Evolutionary conservation across 805 yeast genomes (phyloP).

Genomic region (Blastobotrys muscicola): DNA sequence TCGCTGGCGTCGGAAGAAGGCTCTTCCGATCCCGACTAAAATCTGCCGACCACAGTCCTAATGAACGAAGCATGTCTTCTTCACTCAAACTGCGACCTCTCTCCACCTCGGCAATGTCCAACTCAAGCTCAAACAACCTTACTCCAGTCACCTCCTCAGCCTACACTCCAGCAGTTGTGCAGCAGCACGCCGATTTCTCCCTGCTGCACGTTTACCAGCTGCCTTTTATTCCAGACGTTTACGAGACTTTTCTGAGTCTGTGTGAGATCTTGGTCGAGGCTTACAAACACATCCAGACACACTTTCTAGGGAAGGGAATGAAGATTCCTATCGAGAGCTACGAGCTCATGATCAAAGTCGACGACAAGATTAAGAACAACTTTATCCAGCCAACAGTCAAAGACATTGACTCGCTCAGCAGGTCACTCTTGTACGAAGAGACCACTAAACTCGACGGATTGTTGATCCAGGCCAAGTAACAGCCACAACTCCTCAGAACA

Average conservation of each 20-base stretch:
- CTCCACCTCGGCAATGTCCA: background rate
- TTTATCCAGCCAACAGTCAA: slow-evolving; percentile 17
- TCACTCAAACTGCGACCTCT: background rate
- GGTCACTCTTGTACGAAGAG: slow-evolving; percentile 15
- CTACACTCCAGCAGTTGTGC: background rate
- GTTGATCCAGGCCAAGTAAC: slow-evolving; percentile 11
- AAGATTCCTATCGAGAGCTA: slow-evolving; percentile 10
- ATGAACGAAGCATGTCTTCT: background rate
- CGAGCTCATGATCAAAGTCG: slow-evolving; percentile 17
- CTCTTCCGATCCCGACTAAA: slow-evolving; percentile 15
- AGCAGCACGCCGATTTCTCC: slow-evolving; percentile 9
- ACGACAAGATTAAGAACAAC: slow-evolving; percentile 14
- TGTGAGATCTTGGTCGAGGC: slow-evolving; percentile 18
- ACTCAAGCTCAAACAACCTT: background rate
- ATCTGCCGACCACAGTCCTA: slow-evolving; percentile 8
- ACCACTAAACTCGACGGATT: slow-evolving; percentile 13
- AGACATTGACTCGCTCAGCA: slow-evolving; percentile 15
- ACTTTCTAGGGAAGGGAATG: slow-evolving; percentile 3
- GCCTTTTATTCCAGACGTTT: slow-evolving; percentile 22
- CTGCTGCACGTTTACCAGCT: slow-evolving; percentile 17
- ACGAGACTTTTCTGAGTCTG: slow-evolving; percentile 20
- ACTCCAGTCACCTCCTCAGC: background rate
- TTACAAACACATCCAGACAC: slow-evolving; percentile 12
- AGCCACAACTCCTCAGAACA: background rate
- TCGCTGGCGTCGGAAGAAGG: slow-evolving; percentile 17